A percentile compares a stretch with the other conserved stretches of the same genome.
Evolutionary conservation across 495 filamentous ascomycete species (phyloP).

Genomic region (Friedmanniomyces endolithicus): DNA sequence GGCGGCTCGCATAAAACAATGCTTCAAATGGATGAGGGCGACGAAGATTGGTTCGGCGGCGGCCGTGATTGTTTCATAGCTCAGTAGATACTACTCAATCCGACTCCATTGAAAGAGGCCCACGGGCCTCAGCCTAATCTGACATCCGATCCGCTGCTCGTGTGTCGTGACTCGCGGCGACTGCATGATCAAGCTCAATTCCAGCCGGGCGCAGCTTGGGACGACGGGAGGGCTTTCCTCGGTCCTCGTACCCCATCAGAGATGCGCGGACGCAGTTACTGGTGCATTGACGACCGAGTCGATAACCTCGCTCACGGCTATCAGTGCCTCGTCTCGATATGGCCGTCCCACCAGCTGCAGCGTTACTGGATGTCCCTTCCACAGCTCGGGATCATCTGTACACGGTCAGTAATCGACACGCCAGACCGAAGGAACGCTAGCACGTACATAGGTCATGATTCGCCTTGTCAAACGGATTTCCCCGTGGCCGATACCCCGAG

Average conservation of each 20-base stretch:
- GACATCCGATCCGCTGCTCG: not conserved
- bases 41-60: not conserved
- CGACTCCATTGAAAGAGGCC: not conserved
- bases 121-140: not conserved
- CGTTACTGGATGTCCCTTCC: slow-evolving; percentile 3
- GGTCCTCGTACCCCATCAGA: not conserved
- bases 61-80: not conserved
- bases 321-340: slow-evolving; percentile 2
- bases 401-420: not conserved
- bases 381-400: slow-evolving; percentile 6
- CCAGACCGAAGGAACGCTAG: not conserved
- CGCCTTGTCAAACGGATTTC: slow-evolving; percentile 3
- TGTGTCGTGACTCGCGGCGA: not conserved
- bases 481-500: not conserved
- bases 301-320: slow-evolving; percentile 1
- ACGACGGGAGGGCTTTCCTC: too few species aligned
- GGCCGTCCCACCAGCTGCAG: slow-evolving; percentile 10
- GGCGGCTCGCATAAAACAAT: too few species aligned
- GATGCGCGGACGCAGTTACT: not conserved
- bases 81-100: not conserved
- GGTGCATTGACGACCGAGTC: slow-evolving; percentile 6
- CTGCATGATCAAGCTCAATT: too few species aligned
- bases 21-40: too few species aligned
- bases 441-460: slow-evolving; percentile 13
- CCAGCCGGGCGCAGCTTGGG: too few species aligned